phyloP scores from a whole-genome alignment of 2,329 filamentous ascomycete species.

The Aspergillus quadricinctus region DNA sequence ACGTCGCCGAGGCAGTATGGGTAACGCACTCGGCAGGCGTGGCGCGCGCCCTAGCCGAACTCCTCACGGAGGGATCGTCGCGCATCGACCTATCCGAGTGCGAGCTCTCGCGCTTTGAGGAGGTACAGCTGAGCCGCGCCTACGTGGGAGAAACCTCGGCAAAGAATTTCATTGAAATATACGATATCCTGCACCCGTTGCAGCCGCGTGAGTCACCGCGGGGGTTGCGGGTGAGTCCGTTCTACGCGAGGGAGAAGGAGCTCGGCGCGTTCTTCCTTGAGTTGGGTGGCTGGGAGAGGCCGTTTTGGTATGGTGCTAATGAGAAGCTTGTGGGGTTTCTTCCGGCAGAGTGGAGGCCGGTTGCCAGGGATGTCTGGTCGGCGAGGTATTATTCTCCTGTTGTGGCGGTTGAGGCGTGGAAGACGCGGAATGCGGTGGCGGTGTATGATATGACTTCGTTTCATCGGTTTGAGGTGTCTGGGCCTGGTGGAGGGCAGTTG shows the following conservation, averaged over 20 bases:
- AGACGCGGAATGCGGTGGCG: constrained; percentile 58
- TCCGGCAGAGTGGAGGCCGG: constrained; percentile 52
- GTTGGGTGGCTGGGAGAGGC: constrained; percentile 59
- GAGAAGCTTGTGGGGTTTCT: constrained; percentile 48
- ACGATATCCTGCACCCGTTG: constrained; percentile 60
- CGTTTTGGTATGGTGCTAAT: constrained; percentile 60
- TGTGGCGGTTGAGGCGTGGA: constrained; percentile 59
- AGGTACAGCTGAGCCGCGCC: constrained; percentile 52
- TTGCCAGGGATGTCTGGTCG: constrained; percentile 57
- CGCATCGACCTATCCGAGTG: constrained; percentile 56
- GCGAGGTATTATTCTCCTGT: constrained; percentile 55
- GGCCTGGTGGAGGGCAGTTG: constrained; percentile 53
- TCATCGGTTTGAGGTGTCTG: constrained; percentile 54
- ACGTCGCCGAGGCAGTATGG: constrained; percentile 63
- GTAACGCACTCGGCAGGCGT: constrained; percentile 63
- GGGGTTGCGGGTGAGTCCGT: constrained; percentile 56
- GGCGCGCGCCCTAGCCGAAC: constrained; percentile 56
- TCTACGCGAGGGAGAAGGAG: constrained; percentile 51
- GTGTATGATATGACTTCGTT: constrained; percentile 62
- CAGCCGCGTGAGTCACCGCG: constrained; percentile 56
- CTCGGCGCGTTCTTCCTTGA: constrained; percentile 53
- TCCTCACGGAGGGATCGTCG: constrained; percentile 54
- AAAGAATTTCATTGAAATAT: constrained; percentile 61
- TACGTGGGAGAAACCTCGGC: constrained; percentile 58
- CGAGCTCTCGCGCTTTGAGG: constrained; percentile 58